These are phyloP conservation scores for Candida boidinii DNA, from an alignment of 805 yeast genomes.

Conservation along the genomic window DNA sequence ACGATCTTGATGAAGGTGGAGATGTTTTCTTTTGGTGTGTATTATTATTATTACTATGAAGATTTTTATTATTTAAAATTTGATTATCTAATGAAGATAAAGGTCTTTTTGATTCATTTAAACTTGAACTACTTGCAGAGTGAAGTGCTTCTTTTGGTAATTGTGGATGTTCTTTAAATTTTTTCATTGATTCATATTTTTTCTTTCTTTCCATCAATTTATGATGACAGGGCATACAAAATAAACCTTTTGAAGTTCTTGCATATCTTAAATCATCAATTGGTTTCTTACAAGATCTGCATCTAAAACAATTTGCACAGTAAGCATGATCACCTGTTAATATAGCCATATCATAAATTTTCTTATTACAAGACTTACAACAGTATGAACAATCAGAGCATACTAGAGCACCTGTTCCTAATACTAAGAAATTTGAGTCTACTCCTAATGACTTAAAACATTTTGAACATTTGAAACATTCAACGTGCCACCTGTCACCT, in stretches of 20 bases:
- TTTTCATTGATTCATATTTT: constrained; percentile 48
- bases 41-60: too few relatives aligned
- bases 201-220: constrained; percentile 68
- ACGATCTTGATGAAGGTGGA: too few relatives aligned
- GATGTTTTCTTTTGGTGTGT: too few relatives aligned
- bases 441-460: constrained; percentile 76
- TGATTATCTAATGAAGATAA: too few relatives aligned
- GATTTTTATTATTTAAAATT: too few relatives aligned
- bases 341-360: constrained; percentile 89
- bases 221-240: constrained; percentile 91
- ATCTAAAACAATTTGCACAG: constrained; percentile 82
- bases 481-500: constrained; percentile 91
- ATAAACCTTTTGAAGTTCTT: constrained; percentile 84
- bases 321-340: constrained; percentile 93
- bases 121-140: too few relatives aligned
- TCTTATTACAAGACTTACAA: constrained; percentile 76
- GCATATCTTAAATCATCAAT: constrained; percentile 90
- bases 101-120: too few relatives aligned
- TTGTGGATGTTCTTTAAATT: too few relatives aligned
- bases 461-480: constrained; percentile 85
- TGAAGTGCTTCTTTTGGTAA: too few relatives aligned
- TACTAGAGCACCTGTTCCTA: constrained; percentile 87
- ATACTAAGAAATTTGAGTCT: constrained; percentile 79
- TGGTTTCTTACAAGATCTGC: constrained; percentile 77
- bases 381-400: constrained; percentile 90